Evolutionary conservation across 2,329 filamentous ascomycete species (phyloP).

Genomic region (Alternaria sp.): DNA sequence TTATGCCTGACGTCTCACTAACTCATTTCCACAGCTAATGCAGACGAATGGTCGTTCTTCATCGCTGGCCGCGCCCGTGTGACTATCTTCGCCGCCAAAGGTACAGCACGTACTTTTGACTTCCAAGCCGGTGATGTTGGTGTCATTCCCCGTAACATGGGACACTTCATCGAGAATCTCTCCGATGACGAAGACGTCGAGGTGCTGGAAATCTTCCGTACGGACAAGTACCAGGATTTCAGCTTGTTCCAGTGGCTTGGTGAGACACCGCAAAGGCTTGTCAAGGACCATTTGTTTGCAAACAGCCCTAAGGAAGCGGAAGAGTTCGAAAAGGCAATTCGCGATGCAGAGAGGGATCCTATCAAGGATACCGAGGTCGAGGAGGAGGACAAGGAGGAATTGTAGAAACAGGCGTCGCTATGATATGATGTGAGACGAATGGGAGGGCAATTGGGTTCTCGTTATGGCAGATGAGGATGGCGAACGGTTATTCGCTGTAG

Average conservation of each 20-base stretch:
- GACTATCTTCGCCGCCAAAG: conserved; percentile 76
- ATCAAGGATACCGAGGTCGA: conserved; percentile 47
- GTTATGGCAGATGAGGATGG: neutral
- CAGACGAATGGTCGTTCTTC: conserved; percentile 85
- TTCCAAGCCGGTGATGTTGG: conserved; percentile 79
- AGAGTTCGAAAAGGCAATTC: conserved; percentile 69
- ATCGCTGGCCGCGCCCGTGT: conserved; percentile 75
- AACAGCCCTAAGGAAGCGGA: conserved; percentile 68
- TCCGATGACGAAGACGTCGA: conserved; percentile 76
- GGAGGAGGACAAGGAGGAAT: conserved; percentile 38
- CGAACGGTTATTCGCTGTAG: neutral
- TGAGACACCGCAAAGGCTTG: conserved; percentile 72
- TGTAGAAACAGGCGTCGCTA: conserved; percentile 13
- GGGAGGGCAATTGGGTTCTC: neutral
- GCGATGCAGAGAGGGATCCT: conserved; percentile 66
- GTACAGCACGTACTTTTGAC: conserved; percentile 77
- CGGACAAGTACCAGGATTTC: conserved; percentile 76
- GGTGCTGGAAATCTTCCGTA: conserved; percentile 78
- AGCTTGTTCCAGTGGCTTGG: conserved; percentile 79
- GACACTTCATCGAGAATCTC: conserved; percentile 84
- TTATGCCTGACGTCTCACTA: neutral
- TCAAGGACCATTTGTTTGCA: conserved; percentile 72
- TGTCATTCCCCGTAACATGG: conserved; percentile 79
- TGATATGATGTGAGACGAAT: neutral
- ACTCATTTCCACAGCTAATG: conserved; percentile 54